A percentile compares a stretch with the other conserved stretches of the same genome.
Conservation (phyloP, 2,329 filamentous ascomycete species). For the Penicillium glabrum region DNA sequence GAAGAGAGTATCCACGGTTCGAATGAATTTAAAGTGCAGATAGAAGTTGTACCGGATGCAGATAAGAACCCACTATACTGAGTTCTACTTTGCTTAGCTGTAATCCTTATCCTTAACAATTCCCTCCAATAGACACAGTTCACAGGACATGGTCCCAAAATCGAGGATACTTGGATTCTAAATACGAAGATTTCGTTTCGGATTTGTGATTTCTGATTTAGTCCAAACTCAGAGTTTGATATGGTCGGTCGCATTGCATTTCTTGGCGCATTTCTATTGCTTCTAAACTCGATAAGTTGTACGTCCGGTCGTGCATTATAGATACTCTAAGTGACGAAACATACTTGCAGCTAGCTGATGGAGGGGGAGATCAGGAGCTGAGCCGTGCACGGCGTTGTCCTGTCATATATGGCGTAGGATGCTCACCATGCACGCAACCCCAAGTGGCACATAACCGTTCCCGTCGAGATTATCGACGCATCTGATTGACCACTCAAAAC, state of each 20-base stretch:
- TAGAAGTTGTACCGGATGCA: not conserved
- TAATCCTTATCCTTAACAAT: not conserved
- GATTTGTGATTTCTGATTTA: not conserved
- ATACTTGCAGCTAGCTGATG: conserved; percentile 12
- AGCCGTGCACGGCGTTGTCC: conserved; percentile 16
- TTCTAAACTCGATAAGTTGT: not conserved
- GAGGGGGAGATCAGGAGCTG: conserved; percentile 16
- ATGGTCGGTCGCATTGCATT: conserved; percentile 1
- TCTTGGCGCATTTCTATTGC: conserved; percentile 4
- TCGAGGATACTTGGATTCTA: not conserved
- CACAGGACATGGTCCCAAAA: not conserved
- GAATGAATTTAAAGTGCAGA: not conserved
- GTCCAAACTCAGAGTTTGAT: not conserved
- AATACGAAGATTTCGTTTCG: not conserved
- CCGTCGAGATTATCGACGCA: not conserved
- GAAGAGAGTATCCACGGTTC: not conserved
- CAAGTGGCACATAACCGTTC: not conserved
- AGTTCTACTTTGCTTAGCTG: not conserved
- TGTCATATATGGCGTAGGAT: conserved; percentile 12
- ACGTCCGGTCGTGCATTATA: conserved; percentile 1
- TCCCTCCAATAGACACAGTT: not conserved
- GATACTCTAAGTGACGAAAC: conserved; percentile 14
- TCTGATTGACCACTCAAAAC: not conserved
- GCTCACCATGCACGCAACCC: conserved; percentile 1
- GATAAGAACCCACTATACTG: not conserved